Base-by-base conservation (phyloP, 257 asterid species). In the Phtheirospermum japonicum region DNA sequence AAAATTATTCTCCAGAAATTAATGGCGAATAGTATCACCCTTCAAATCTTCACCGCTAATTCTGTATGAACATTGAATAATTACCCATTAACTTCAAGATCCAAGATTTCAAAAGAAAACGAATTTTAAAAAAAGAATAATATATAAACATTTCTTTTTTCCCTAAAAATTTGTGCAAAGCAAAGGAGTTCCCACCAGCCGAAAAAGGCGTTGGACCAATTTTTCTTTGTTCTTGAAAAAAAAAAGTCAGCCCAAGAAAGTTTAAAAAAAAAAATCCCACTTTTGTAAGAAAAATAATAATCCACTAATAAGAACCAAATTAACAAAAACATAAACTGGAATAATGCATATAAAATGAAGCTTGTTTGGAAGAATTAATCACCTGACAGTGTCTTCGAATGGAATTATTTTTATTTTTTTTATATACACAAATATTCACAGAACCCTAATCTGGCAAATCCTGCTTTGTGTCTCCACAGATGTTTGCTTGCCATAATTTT, bases 401-500 rank as follows among this genome's bases (percentile, higher is more conserved):
- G 55, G 68, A 68, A 7, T 64, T 57, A 61, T 72, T 71, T 68
- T 75, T 66, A 65, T 7, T 75, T 60, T 64, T 62, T n/a, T 4
- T 13, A 30, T 59, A 42, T 39, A 43, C 36, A 36, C 13, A 45
- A 18, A 14, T 34, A 59, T 37, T 14, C 39, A 42, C 34, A 62
- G 65, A 78, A 74, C 81, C 83, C 78, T 77, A 66, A 75, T 74
- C 94, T 82, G 90, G 84, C 82, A 73, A 73, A 16, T 65, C 73
- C 80, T 71, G 70, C 50, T 67, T 68, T 64, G 72, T 69, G 76
- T 79, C 88, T 71, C 81, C 48, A 73, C n/a, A 64, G 73, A 70
- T 63, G 66, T 23, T 63, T 67, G 19, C 52, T 53, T 67, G 53
- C 6, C 77, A 54, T 64, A 16, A 16, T 58, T 63, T 72, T 56